These are phyloP conservation scores for Viridothelium virens DNA, from an alignment of 495 filamentous ascomycete genomes.

Conservation along the genomic window DNA sequence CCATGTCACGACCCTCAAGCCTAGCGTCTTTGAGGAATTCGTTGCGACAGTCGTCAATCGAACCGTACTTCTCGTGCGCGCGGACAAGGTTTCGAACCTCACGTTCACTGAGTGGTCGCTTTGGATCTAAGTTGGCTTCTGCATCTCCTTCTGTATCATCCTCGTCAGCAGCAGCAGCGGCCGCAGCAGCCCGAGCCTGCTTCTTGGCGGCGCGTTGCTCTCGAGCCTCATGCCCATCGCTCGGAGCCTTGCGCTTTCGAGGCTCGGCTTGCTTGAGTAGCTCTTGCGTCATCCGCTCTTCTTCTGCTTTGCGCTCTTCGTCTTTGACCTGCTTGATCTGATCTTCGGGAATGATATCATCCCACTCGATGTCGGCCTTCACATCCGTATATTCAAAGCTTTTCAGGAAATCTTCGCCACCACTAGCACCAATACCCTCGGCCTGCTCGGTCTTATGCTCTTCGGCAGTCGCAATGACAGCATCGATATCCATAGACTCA, in stretches of 20 bases:
- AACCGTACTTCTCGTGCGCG: constrained; percentile 80
- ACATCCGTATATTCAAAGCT: constrained; percentile 84
- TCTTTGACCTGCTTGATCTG: constrained; percentile 80
- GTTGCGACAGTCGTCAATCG: constrained; percentile 73
- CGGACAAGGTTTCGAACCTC: constrained; percentile 85
- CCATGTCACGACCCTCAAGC: constrained; percentile 68
- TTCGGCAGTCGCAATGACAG: constrained; percentile 91
- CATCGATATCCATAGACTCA: constrained; percentile 97
- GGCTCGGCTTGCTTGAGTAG: constrained; percentile 81
- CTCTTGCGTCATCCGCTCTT: constrained; percentile 73
- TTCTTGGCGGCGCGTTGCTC: constrained; percentile 92
- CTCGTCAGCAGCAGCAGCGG: constrained; percentile 42
- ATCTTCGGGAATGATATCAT: constrained; percentile 94
- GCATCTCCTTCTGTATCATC: constrained; percentile 49
- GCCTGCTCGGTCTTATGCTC: constrained; percentile 88
- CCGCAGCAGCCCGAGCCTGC: constrained; percentile 61
- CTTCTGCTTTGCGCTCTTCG: constrained; percentile 73
- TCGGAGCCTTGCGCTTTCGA: constrained; percentile 66
- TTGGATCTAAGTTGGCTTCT: constrained; percentile 63
- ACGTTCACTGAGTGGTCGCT: constrained; percentile 76
- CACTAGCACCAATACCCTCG: constrained; percentile 83
- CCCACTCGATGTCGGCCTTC: constrained; percentile 90
- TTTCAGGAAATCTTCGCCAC: constrained; percentile 86
- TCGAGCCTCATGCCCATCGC: constrained; percentile 59
- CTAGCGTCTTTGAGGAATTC: constrained; percentile 81